Base-by-base conservation (phyloP, 768 basidiomycete species). In the Leccinum disarticulatum region DNA sequence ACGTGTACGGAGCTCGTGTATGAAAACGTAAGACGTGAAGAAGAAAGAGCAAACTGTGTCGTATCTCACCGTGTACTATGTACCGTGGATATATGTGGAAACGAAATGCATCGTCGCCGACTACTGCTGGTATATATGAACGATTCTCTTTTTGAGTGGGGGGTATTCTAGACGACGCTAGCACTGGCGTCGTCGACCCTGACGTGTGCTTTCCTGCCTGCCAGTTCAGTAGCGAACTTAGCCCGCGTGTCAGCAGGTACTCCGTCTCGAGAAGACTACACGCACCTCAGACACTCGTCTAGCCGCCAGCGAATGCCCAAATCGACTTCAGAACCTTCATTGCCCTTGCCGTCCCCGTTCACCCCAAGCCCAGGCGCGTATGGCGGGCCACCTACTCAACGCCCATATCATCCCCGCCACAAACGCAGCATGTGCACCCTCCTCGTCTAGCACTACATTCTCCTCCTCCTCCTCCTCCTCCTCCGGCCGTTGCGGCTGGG, bases 161-260 rank as follows among this genome's bases (percentile, higher is more conserved):
- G 59, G 60, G 57, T 58, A 66, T 68, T 19, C 61, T 64, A 17
- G 68, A 62, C 9, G 61, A 66, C 2, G 59, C 50, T 31, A 1
- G 48, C 15, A 19, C 38, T 31, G 15, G 59, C 28, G 11, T 61
- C 57, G 30, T 63, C 58, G 0, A 38, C 51, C 6, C 52, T 57
- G 14, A 49, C 35, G 27, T 66, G 59, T 3, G 86, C 87, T 70
- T 88, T 91, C 35, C 91, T 80, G 38, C 91, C 90, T 13, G 91
- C 83, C 9, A 93, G 75, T 70, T 94, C 91, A 0, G 90, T 91
- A 7, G 92, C 91, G 72, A 94, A 94, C 66, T 91, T 92, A 46
- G 17, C 51, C 25, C 1, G 35, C 51, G 14, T 38, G 54, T 58
- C 15, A 48, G 38, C 36, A 50, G 2, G 31, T 5, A 1, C 6